A percentile compares a stretch with the other conserved stretches of the same genome.
Evolutionary conservation across 352 stramenopile species (phyloP).

Genomic region (Pythium grandisporangium): DNA sequence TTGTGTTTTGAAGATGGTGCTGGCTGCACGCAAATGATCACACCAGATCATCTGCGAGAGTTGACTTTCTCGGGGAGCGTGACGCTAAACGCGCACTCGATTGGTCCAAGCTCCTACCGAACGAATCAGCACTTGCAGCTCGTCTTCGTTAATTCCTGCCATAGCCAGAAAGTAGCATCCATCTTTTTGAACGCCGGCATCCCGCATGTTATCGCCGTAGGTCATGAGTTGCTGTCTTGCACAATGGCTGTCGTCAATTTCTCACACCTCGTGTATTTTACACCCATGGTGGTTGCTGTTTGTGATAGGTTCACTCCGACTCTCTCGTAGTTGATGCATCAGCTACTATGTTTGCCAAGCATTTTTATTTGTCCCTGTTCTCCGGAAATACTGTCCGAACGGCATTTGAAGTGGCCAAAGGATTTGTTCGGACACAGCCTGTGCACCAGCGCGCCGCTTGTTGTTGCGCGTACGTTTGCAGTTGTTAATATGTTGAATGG

Average conservation of each 20-base stretch:
- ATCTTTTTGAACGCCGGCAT: constrained; percentile 87
- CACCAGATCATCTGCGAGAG: constrained; percentile 44
- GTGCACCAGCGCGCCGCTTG: constrained; percentile 51
- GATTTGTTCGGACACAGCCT: constrained; percentile 49
- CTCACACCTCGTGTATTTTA: no score
- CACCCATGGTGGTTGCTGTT: background rate
- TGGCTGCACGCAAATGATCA: constrained; percentile 70
- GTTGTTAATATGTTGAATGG: no score
- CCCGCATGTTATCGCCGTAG: constrained; percentile 85
- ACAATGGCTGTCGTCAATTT: no score
- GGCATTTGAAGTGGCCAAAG: constrained; percentile 70
- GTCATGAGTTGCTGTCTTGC: no score
- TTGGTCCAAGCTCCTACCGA: background rate
- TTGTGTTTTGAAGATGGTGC: constrained; percentile 76
- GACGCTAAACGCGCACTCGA: constrained; percentile 5
- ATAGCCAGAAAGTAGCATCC: constrained; percentile 79
- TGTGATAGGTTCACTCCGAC: constrained; percentile 50
- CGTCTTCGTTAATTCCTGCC: constrained; percentile 80
- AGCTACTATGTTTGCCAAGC: constrained; percentile 77
- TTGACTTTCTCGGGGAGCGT: constrained; percentile 46
- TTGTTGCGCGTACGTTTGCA: constrained; percentile 80
- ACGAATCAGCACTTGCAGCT: constrained; percentile 25
- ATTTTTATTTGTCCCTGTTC: constrained; percentile 80
- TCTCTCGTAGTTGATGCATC: constrained; percentile 66
- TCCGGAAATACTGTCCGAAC: constrained; percentile 56